Evolutionary conservation across 169 alveolate species (phyloP).

Genomic region (Eimeria zaria): DNA sequence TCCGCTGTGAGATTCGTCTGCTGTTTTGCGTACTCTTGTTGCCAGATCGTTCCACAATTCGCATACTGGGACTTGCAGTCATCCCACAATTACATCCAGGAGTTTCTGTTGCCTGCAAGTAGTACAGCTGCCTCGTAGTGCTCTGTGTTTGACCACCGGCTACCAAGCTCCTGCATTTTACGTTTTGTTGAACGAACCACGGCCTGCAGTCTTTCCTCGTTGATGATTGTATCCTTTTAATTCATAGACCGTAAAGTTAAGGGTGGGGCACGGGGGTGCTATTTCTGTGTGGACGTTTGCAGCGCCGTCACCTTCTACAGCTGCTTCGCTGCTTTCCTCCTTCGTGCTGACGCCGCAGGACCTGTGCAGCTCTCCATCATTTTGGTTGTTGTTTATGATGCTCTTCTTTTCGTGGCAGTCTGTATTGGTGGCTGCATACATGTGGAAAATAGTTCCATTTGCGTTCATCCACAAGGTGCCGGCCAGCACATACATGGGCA

Average conservation of each 20-base stretch:
- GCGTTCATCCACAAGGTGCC: constrained; percentile 44
- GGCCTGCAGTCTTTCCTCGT: background rate
- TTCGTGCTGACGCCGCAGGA: constrained; percentile 84
- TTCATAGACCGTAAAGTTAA: too few relatives aligned
- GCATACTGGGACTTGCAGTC: background rate
- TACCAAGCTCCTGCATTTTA: too few relatives aligned
- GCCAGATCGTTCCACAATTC: background rate
- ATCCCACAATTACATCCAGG: background rate
- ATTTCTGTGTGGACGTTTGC: background rate
- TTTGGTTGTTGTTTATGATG: constrained; percentile 83
- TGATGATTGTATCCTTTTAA: background rate
- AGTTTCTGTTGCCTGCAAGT: background rate
- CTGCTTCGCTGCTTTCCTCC: constrained; percentile 72
- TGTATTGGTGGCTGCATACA: constrained; percentile 67
- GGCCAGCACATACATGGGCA: constrained; percentile 2
- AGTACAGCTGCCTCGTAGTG: background rate
- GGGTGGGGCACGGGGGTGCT: background rate
- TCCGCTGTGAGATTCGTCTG: constrained; percentile 43
- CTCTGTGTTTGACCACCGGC: background rate
- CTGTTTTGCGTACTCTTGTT: background rate
- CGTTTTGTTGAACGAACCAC: too few relatives aligned
- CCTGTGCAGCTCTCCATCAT: constrained; percentile 79
- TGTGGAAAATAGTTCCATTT: constrained; percentile 81
- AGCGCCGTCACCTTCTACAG: constrained; percentile 68
- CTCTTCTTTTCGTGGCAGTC: constrained; percentile 83